Conservation (phyloP, 2,329 filamentous ascomycete genomes). For the Fusarium paranaense region DNA sequence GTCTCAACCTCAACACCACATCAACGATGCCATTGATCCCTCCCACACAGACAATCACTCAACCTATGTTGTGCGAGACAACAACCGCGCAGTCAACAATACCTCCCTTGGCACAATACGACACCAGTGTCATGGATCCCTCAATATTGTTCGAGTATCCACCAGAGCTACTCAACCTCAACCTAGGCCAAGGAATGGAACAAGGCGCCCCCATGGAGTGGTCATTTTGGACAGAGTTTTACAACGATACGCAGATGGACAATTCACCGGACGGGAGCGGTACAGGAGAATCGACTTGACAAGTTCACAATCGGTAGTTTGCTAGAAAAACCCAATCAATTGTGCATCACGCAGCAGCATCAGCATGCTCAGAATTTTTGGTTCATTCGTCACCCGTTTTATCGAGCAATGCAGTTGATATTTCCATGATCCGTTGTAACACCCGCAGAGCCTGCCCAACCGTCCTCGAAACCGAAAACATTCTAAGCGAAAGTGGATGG, state of each 20-base stretch:
- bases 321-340: slow-evolving; percentile 46
- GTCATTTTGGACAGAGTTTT: slow-evolving; percentile 59
- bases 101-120: slow-evolving; percentile 33
- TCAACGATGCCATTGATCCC: slow-evolving; percentile 9
- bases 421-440: slow-evolving; percentile 72
- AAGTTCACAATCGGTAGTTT: slow-evolving; percentile 36
- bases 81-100: neutral
- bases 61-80: slow-evolving; percentile 22
- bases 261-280: slow-evolving; percentile 44
- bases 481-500: slow-evolving; percentile 97
- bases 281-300: slow-evolving; percentile 32
- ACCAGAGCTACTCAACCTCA: slow-evolving; percentile 41
- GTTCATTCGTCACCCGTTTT: slow-evolving; percentile 61
- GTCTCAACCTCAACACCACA: slow-evolving; percentile 34
- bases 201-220: slow-evolving; percentile 41
- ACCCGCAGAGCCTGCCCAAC: slow-evolving; percentile 68
- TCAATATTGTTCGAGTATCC: slow-evolving; percentile 46
- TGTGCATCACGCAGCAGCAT: slow-evolving; percentile 42
- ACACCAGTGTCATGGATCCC: slow-evolving; percentile 45
- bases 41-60: slow-evolving; percentile 8
- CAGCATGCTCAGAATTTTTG: slow-evolving; percentile 49
- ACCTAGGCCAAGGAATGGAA: slow-evolving; percentile 36
- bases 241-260: slow-evolving; percentile 54
- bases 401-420: slow-evolving; percentile 68
- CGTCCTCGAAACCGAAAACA: slow-evolving; percentile 64